Base-by-base conservation (phyloP, 2,329 filamentous ascomycete genomes). In the Ophiostoma fasciatum region DNA sequence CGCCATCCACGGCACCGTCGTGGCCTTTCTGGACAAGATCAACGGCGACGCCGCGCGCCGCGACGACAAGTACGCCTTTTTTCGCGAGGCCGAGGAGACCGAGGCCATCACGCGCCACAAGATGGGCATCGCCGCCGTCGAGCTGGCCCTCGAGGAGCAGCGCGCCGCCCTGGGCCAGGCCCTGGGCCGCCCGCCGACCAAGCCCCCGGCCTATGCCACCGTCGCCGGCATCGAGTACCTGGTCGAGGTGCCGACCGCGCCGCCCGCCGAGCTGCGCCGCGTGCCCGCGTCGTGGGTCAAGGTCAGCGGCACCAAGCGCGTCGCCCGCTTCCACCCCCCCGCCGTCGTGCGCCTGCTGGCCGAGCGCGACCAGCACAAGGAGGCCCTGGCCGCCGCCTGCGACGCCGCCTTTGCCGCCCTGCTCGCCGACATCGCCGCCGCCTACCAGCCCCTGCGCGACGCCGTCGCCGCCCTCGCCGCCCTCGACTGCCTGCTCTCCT, bases 211-310 rank as follows among this genome's bases (percentile, higher is more conserved):
- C 4, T 98, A 94, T 51, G 74, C 76, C 19, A 90, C 83, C 0
- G 82, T 90, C 7, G 72, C 84, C 2, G 87, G 87, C 7, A 93
- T 96, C 47, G 90, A 96, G 53, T 98, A 84, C 52, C 71, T 98
- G 15, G 82, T 98, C 48, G 90, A 96, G 57, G 80, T 98, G 6
- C 69, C 82, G 46, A 94, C 93, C 55, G 56, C 68, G 1, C 69
- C 82, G 46, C 94, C 93, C 55, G 56, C 68, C 1, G 73, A 83
- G 36, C 68, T 94, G 41, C 90, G 85, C 53, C 74, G 78, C 39
- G 84, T 98, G 0, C 90, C 90, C 1, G 88, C 90, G 4, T 92
- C 83, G 0, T 98, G 90, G 90, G 68, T 72, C 44, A 96, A 98
- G 57, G 82, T 96, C 49, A 92, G 81, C 39, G 87, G 88, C 33